phyloP scores from a whole-genome alignment of 371 early-diverging fungal species.

The Mortierella sp. region DNA sequence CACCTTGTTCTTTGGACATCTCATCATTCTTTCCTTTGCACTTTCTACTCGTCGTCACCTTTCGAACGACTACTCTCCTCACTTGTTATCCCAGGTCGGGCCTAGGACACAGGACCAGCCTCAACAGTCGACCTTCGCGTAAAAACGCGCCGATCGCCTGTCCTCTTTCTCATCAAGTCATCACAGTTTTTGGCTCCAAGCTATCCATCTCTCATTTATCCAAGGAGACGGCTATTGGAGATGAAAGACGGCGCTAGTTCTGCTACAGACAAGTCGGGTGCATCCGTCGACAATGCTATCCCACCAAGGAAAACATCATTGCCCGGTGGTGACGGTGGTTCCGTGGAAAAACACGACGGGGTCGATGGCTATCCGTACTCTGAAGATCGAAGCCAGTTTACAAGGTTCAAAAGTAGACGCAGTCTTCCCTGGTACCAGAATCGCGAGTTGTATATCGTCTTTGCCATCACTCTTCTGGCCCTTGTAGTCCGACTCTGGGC shows the following conservation, averaged over 20 bases:
- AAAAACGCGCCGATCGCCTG: no score
- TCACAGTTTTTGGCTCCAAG: no score
- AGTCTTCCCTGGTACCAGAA: slow-evolving; percentile 46
- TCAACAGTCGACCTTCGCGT: no score
- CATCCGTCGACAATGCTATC: slow-evolving; percentile 27
- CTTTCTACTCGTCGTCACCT: not conserved
- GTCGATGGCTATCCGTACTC: not conserved
- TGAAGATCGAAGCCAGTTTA: slow-evolving; percentile 10
- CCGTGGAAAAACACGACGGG: slow-evolving; percentile 20
- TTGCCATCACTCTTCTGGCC: slow-evolving; percentile 26
- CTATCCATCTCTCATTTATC: no score
- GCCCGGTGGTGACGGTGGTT: slow-evolving; percentile 2
- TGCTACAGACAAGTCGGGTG: slow-evolving; percentile 38
- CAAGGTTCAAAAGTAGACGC: slow-evolving; percentile 34
- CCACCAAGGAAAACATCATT: slow-evolving; percentile 9
- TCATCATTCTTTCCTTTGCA: slow-evolving; percentile 1
- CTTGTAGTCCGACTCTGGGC: slow-evolving; percentile 49
- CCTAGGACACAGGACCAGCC: no score
- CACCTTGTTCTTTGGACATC: no score
- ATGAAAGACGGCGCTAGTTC: slow-evolving; percentile 48
- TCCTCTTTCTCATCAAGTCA: no score
- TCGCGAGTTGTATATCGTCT: slow-evolving; percentile 30
- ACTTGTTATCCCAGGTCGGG: no score
- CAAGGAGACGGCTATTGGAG: no score
- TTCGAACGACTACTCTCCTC: no score